Evolutionary conservation across 2,329 filamentous ascomycete species (phyloP).

Genomic region (Beauveria scarabaeidicola): DNA sequence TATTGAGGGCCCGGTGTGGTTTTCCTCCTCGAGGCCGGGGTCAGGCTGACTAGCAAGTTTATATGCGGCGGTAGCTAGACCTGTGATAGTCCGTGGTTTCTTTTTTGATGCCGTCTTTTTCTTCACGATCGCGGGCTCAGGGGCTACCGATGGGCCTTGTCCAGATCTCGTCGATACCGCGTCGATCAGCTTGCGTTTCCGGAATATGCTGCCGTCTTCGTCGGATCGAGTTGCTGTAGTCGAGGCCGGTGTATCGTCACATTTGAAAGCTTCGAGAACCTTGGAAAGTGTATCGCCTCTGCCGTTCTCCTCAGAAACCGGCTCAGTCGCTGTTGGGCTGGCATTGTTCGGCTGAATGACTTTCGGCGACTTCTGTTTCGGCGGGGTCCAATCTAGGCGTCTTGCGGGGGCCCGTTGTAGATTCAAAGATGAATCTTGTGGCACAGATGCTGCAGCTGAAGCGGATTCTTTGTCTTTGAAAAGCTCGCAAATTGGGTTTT

Average conservation of each 20-base stretch:
- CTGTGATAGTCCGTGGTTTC: slow-evolving; percentile 70
- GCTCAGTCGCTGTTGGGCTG: not conserved
- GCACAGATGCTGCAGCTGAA: not conserved
- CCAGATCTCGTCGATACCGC: slow-evolving; percentile 28
- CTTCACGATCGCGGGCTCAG: slow-evolving; percentile 29
- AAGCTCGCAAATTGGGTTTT: not conserved
- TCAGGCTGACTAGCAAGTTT: slow-evolving; percentile 24
- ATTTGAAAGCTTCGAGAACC: slow-evolving; percentile 35
- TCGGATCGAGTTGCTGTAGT: slow-evolving; percentile 16
- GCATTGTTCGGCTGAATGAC: slow-evolving; percentile 25
- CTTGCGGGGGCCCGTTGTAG: slow-evolving; percentile 45
- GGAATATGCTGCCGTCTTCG: slow-evolving; percentile 28
- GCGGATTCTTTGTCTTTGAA: not conserved
- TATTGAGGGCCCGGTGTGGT: not conserved
- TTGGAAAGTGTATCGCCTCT: slow-evolving; percentile 32
- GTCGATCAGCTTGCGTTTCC: slow-evolving; percentile 51
- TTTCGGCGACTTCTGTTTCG: slow-evolving; percentile 31
- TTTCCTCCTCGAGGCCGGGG: slow-evolving; percentile 13
- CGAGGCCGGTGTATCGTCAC: slow-evolving; percentile 18
- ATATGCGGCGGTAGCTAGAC: slow-evolving; percentile 66
- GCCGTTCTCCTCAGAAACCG: not conserved
- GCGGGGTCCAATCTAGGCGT: slow-evolving; percentile 60
- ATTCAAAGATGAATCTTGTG: slow-evolving; percentile 23
- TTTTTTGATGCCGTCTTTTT: slow-evolving; percentile 50
- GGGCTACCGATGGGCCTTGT: slow-evolving; percentile 11